Evolutionary conservation across 2,329 filamentous ascomycete species (phyloP), one percentile per base, ranked within the genome.

Genomic region (Sphaerulina musiva): DNA sequence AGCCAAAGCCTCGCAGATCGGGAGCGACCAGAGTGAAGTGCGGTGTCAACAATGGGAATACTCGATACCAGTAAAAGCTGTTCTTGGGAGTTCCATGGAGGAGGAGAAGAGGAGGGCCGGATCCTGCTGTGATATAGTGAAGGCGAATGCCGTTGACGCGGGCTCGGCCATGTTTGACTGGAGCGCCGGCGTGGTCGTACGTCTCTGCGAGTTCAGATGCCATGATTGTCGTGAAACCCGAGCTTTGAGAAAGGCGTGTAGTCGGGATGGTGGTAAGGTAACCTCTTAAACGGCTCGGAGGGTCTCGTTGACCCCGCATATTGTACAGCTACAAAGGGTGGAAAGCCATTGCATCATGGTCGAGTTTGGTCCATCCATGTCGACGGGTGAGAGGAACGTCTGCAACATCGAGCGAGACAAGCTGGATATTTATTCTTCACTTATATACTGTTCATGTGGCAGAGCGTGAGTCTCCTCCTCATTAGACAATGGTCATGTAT

Each of bases 1-100:
- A 69, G 23, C 70, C 70, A 43, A 72, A 72, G 0, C 69, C 69
- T 12, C 70, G 63, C 0, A 72, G 59, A 53, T 72, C 69, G 1
- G 69, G 69, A 0, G 69, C 71, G 1, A 72, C 64, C 43, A 72
- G 51, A 0, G 65, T 70, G 58, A 72, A 72, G 55, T 71, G 61
- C 29, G 62, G 58, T 8, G 66, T 70, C 1, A 73, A 61, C 1
- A 68, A 60, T 1, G 70, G 69, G 12, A 68, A 58, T 34, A 72
- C 58, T 1, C 64, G 66, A 59, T 71, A 72, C 68, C 68, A 72
- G 62, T 71, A 72, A 58, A 66, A 68, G 49, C 59, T 62, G 55
- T 66, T 66, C 53, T 68, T 69, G 14, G 66, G 66, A 1, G 66
- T 68, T 17, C 66, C 66, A 51, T 68, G 66, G 7, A 68, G 62